Evolutionary conservation across 352 stramenopile species (phyloP).

Genomic region (Pythium apleroticum): DNA sequence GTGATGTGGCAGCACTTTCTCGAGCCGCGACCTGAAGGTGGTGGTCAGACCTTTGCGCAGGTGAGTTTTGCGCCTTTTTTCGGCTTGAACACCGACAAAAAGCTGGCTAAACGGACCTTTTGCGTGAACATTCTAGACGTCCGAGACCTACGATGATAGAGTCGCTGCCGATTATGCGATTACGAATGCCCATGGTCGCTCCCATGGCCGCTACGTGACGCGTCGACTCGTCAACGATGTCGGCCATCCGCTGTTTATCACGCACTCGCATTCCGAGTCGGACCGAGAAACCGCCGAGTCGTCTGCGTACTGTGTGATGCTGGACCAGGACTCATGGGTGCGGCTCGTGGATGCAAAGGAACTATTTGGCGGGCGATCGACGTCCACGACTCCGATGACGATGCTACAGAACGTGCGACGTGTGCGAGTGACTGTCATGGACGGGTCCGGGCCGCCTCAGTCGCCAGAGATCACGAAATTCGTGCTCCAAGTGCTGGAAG

Average conservation of each 20-base stretch:
- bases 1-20: slow-evolving; percentile 5
- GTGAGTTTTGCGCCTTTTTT: neutral
- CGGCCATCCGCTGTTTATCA: slow-evolving; percentile 1
- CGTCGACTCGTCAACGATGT: neutral
- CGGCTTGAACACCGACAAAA: too few relatives aligned
- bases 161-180: neutral
- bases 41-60: neutral
- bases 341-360: neutral
- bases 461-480: slow-evolving; percentile 1
- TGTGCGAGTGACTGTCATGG: neutral
- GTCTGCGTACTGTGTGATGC: neutral
- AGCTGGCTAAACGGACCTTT: too few relatives aligned
- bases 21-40: neutral
- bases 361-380: neutral
- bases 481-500: neutral
- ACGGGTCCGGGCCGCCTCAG: neutral
- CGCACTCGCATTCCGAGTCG: neutral
- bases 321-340: slow-evolving; percentile 10
- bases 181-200: neutral
- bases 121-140: neutral
- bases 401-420: slow-evolving; percentile 8
- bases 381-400: neutral
- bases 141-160: neutral
- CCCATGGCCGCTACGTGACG: neutral
- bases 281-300: neutral